Percentiles rank a stretch among this genome's conserved stretches.
phyloP scores from a whole-genome alignment of 2,329 filamentous ascomycete genomes.

The Alternaria brassicicola region DNA sequence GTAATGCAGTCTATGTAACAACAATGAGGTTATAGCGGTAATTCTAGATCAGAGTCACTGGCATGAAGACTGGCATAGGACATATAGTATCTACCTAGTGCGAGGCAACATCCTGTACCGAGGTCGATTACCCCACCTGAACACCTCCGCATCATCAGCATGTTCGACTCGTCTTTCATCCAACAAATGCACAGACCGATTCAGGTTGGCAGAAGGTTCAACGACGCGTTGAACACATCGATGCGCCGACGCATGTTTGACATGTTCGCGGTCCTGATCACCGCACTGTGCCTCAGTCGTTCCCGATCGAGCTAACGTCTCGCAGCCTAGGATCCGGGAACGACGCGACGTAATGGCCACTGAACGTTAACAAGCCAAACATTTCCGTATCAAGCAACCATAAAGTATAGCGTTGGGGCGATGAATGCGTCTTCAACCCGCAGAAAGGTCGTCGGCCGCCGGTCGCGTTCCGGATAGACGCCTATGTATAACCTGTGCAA shows the following conservation, averaged over 20 bases:
- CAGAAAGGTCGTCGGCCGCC: not conserved
- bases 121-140: conserved; percentile 20
- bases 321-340: not conserved
- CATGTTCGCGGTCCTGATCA: not conserved
- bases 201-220: not conserved
- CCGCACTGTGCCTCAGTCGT: not conserved
- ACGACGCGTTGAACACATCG: not conserved
- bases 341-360: not conserved
- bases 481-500: not conserved
- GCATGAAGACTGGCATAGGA: not conserved
- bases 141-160: conserved; percentile 3
- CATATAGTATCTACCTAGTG: not conserved
- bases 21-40: not conserved
- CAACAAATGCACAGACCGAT: not conserved
- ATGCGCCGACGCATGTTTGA: not conserved
- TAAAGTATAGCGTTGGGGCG: not conserved
- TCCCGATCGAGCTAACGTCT: not conserved
- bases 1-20: not conserved
- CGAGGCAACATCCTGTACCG: conserved; percentile 10
- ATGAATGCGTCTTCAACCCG: not conserved
- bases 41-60: too few relatives aligned
- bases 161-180: conserved; percentile 10
- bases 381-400: not conserved
- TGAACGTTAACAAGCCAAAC: not conserved
- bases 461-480: not conserved